Conservation (phyloP, 2,329 filamentous ascomycete genomes). For the Ascochyta koolunga region DNA sequence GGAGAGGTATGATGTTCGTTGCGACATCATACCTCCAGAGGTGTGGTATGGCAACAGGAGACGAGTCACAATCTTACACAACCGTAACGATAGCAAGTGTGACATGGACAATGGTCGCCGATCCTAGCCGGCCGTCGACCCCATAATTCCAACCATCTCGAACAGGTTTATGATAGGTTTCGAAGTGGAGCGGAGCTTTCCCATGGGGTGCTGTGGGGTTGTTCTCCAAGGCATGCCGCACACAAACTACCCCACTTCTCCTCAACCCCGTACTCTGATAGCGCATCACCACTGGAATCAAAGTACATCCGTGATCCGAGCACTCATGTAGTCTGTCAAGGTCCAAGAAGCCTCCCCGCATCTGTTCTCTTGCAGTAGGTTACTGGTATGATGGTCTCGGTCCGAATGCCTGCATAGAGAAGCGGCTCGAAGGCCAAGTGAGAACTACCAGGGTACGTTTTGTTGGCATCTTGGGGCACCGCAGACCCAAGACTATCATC, state of each 20-base stretch:
- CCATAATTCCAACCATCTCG: constrained; percentile 1
- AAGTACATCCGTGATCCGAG: background rate
- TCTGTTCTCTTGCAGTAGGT: background rate
- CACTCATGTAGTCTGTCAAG: background rate
- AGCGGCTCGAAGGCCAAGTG: constrained; percentile 14
- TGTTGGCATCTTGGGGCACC: constrained; percentile 18
- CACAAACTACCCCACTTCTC: background rate
- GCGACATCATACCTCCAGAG: background rate
- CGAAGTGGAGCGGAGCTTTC: constrained; percentile 8
- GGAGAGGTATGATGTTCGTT: background rate
- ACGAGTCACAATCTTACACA: background rate
- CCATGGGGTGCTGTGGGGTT: constrained; percentile 9
- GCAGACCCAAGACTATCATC: constrained; percentile 1
- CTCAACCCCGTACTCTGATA: constrained; percentile 1
- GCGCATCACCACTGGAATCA: background rate
- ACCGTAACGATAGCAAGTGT: background rate
- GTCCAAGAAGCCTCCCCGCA: background rate
- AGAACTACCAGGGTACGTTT: constrained; percentile 6
- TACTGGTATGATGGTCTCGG: constrained; percentile 9
- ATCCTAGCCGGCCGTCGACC: background rate
- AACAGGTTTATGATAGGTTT: background rate
- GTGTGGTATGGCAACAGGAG: background rate
- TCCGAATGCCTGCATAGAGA: constrained; percentile 6
- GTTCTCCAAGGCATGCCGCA: constrained; percentile 2
- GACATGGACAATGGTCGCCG: background rate